Evolutionary conservation across 2,329 filamentous ascomycete species (phyloP).

Genomic region (Penicillium hordei): DNA sequence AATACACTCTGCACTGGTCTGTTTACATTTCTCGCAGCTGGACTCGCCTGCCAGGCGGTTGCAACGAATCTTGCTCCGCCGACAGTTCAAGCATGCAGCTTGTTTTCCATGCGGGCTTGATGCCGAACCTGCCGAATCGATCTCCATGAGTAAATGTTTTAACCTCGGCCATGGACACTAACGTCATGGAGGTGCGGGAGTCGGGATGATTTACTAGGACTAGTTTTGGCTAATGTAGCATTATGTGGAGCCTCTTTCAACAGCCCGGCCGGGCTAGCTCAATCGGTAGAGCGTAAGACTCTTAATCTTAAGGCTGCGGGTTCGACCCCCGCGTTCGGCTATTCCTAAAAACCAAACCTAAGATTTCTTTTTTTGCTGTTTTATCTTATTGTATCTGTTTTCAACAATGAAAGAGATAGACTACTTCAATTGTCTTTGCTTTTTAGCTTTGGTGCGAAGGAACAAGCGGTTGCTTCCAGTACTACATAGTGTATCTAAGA

Average conservation of each 20-base stretch:
- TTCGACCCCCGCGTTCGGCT: slow-evolving; percentile 47
- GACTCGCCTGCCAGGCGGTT: slow-evolving; percentile 55
- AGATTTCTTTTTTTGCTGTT: slow-evolving; percentile 19
- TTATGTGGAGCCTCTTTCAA: neutral
- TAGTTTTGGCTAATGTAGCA: neutral
- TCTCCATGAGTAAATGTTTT: slow-evolving; percentile 16
- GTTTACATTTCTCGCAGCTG: slow-evolving; percentile 62
- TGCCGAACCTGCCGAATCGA: slow-evolving; percentile 8
- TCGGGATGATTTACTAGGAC: too few relatives aligned
- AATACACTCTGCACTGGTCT: slow-evolving; percentile 61
- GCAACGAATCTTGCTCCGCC: slow-evolving; percentile 68
- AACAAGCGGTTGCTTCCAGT: neutral
- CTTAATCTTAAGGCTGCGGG: slow-evolving; percentile 47
- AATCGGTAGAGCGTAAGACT: slow-evolving; percentile 53
- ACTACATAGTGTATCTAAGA: too few relatives aligned
- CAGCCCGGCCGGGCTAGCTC: slow-evolving; percentile 48
- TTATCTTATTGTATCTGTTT: slow-evolving; percentile 1
- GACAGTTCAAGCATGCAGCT: slow-evolving; percentile 63
- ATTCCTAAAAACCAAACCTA: slow-evolving; percentile 23
- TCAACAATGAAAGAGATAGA: neutral
- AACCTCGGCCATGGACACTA: neutral
- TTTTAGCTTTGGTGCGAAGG: too few relatives aligned
- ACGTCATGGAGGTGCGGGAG: neutral
- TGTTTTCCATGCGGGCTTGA: slow-evolving; percentile 28
- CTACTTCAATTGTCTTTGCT: too few relatives aligned